Conservation (phyloP, 2,329 filamentous ascomycete genomes). For the Hypoxylon sp. region DNA sequence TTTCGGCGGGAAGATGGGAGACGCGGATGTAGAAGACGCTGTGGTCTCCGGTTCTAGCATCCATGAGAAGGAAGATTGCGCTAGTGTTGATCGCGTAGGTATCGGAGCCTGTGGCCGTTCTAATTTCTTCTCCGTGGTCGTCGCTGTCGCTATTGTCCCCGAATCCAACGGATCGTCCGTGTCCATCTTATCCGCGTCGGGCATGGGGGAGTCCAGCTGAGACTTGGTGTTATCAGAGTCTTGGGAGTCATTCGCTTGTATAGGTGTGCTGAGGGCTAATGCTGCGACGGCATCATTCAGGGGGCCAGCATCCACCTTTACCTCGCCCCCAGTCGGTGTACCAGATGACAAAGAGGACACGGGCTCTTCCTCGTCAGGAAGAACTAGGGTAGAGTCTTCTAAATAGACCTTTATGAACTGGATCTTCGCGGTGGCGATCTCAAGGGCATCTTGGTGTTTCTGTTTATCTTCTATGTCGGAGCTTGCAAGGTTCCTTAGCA, state of each 20-base stretch:
- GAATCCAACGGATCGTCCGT: slow-evolving; percentile 41
- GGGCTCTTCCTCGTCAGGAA: slow-evolving; percentile 51
- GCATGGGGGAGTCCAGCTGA: background rate
- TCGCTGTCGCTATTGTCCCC: slow-evolving; percentile 24
- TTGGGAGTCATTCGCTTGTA: slow-evolving; percentile 29
- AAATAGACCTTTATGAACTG: slow-evolving; percentile 71
- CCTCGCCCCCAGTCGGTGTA: slow-evolving; percentile 4
- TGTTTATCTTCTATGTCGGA: slow-evolving; percentile 58
- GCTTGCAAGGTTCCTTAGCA: slow-evolving; percentile 68
- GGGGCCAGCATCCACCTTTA: slow-evolving; percentile 32
- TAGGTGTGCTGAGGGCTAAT: slow-evolving; percentile 39
- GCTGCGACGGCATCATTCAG: slow-evolving; percentile 42
- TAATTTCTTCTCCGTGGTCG: slow-evolving; percentile 41
- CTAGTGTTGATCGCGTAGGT: slow-evolving; percentile 71
- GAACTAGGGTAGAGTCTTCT: slow-evolving; percentile 64
- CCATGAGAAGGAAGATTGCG: slow-evolving; percentile 81
- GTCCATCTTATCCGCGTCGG: slow-evolving; percentile 24
- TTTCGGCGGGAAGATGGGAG: slow-evolving; percentile 31
- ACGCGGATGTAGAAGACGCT: slow-evolving; percentile 28
- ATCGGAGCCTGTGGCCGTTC: slow-evolving; percentile 53
- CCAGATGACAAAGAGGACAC: slow-evolving; percentile 18
- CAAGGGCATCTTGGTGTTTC: slow-evolving; percentile 62
- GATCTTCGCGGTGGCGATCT: slow-evolving; percentile 68
- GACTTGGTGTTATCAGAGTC: slow-evolving; percentile 12
- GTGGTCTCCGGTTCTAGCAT: slow-evolving; percentile 70